These are phyloP conservation scores for Starmera dryadoides DNA, from an alignment of 805 yeast genomes.

Conservation along the genomic window DNA sequence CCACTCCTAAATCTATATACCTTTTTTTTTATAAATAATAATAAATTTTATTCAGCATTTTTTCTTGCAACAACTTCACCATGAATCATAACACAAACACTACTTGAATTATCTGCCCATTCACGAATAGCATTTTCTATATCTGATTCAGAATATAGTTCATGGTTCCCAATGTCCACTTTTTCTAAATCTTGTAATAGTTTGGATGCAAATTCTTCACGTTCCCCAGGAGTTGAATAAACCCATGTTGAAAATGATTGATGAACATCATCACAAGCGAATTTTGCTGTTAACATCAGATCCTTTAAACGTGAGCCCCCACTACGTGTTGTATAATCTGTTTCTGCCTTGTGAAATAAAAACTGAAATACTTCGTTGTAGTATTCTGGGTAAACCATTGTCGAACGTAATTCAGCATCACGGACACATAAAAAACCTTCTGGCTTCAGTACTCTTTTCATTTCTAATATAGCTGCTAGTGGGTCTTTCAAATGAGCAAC, in stretches of 20 bases:
- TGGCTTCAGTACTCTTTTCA: slow-evolving; percentile 28
- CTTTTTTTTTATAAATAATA: no score
- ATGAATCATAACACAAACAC: not conserved
- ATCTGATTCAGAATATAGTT: not conserved
- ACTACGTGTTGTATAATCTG: not conserved
- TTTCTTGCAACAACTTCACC: not conserved
- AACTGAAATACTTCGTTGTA: slow-evolving; percentile 4
- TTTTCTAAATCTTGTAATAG: not conserved
- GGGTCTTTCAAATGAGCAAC: slow-evolving; percentile 30
- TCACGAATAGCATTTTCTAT: not conserved
- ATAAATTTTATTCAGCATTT: no score
- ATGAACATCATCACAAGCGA: not conserved
- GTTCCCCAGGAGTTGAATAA: not conserved
- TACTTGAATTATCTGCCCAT: not conserved
- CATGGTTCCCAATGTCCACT: not conserved
- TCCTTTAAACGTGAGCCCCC: not conserved
- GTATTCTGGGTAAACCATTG: slow-evolving; percentile 15
- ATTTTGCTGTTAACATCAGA: not conserved
- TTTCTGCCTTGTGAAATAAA: not conserved
- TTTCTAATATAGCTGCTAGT: slow-evolving; percentile 25
- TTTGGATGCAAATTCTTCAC: not conserved
- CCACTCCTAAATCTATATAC: no score
- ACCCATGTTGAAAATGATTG: not conserved
- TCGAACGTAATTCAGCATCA: slow-evolving; percentile 23
- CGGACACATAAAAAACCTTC: slow-evolving; percentile 27